These are phyloP conservation scores for Venturia effusa DNA, from an alignment of 2,329 filamentous ascomycete species.

Conservation along the genomic window DNA sequence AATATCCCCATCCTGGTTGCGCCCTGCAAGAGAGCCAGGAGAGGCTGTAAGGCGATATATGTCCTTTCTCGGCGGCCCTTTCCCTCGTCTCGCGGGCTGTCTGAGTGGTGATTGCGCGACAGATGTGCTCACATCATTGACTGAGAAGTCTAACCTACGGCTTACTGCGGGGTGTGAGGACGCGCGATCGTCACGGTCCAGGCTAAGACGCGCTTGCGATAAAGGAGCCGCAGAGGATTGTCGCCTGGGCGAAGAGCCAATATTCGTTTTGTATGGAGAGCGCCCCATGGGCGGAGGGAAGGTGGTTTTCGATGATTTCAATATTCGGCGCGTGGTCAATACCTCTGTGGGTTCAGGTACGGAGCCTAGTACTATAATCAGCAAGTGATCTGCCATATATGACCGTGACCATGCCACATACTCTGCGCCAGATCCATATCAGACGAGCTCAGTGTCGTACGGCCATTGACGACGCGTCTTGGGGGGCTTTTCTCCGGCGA, in stretches of 20 bases:
- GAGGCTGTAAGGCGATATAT: background rate
- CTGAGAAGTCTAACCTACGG: slow-evolving; percentile 44
- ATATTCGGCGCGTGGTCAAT: slow-evolving; percentile 32
- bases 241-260: slow-evolving; percentile 47
- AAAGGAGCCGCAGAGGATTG: slow-evolving; percentile 41
- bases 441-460: slow-evolving; percentile 41
- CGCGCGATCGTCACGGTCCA: slow-evolving; percentile 20
- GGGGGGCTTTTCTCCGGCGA: slow-evolving; percentile 61
- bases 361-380: slow-evolving; percentile 29
- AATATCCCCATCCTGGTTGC: background rate
- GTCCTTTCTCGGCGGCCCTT: background rate
- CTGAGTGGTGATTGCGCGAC: background rate
- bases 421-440: slow-evolving; percentile 55
- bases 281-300: slow-evolving; percentile 40
- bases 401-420: slow-evolving; percentile 25
- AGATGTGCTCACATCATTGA: background rate
- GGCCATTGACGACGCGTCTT: slow-evolving; percentile 17
- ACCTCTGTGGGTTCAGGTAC: slow-evolving; percentile 37
- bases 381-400: background rate
- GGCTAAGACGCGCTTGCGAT: background rate
- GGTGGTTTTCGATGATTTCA: slow-evolving; percentile 33
- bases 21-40: background rate
- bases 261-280: slow-evolving; percentile 54
- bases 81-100: background rate
- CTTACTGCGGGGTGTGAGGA: slow-evolving; percentile 34